These are phyloP conservation scores for Myotisia sp. DNA, from an alignment of 2,329 filamentous ascomycete species.

Conservation along the genomic window DNA sequence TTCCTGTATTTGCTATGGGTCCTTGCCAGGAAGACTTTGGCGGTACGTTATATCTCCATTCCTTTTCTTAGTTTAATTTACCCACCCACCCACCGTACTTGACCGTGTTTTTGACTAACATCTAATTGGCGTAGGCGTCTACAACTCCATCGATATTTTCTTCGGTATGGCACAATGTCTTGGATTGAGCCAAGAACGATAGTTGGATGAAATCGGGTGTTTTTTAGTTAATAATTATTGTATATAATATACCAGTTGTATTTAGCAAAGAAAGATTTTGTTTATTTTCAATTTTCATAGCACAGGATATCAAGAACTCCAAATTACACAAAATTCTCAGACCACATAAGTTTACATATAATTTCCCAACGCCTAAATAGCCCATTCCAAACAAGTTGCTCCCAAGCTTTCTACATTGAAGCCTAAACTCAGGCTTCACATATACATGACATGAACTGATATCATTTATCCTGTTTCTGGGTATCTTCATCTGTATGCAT, in stretches of 20 bases:
- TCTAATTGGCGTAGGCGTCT: too few species aligned
- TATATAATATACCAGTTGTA: constrained; percentile 2
- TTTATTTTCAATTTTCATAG: constrained; percentile 2
- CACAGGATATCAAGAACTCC: too few species aligned
- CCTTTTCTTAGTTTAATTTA: background rate
- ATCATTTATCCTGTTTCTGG: background rate
- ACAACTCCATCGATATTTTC: constrained; percentile 29
- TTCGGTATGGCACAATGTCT: constrained; percentile 29
- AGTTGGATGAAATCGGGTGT: background rate
- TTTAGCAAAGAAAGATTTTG: background rate
- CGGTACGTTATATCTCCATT: too few species aligned
- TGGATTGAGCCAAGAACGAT: constrained; percentile 12
- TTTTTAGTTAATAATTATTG: background rate
- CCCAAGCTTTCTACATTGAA: too few species aligned
- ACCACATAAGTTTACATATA: too few species aligned
- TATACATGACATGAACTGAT: too few species aligned
- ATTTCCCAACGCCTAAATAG: too few species aligned
- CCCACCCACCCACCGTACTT: background rate
- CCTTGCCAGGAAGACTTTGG: constrained; percentile 66
- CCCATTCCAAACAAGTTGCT: too few species aligned
- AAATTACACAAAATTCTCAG: too few species aligned
- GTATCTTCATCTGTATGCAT: constrained; percentile 5
- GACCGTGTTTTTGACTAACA: constrained; percentile 5
- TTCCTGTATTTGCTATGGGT: constrained; percentile 63
- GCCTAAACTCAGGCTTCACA: too few species aligned